phyloP scores from a whole-genome alignment of 2,329 filamentous ascomycete species.

The Penicillium hesseltinei region DNA sequence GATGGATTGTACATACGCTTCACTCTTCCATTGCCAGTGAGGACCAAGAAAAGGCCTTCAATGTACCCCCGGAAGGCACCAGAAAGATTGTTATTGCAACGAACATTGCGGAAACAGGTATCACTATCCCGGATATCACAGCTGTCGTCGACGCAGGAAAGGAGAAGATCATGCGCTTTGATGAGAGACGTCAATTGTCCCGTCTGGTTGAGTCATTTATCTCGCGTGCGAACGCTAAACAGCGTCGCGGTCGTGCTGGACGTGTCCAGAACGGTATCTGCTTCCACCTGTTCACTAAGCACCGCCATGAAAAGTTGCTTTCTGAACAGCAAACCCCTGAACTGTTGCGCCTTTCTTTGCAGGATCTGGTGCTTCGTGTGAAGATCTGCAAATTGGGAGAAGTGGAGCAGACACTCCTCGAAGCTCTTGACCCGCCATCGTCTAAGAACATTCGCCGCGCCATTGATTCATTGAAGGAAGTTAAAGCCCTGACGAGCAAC shows the following conservation, averaged over 20 bases:
- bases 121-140: slow-evolving; percentile 96
- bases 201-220: slow-evolving; percentile 92
- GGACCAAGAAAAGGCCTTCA: slow-evolving; percentile 91
- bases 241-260: slow-evolving; percentile 87
- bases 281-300: slow-evolving; percentile 92
- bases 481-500: slow-evolving; percentile 74
- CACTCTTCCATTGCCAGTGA: slow-evolving; percentile 95
- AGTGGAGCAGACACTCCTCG: slow-evolving; percentile 83
- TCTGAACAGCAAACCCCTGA: slow-evolving; percentile 93
- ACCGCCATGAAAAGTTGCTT: slow-evolving; percentile 80
- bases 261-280: slow-evolving; percentile 93
- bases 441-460: slow-evolving; percentile 90
- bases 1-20: slow-evolving; percentile 84
- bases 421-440: slow-evolving; percentile 86
- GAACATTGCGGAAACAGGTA: slow-evolving; percentile 97
- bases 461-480: slow-evolving; percentile 89
- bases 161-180: slow-evolving; percentile 93
- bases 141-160: slow-evolving; percentile 96
- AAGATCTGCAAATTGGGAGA: slow-evolving; percentile 96
- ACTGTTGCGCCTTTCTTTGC: slow-evolving; percentile 88
- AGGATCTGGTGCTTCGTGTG: slow-evolving; percentile 91
- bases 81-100: slow-evolving; percentile 95
- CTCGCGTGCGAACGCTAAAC: slow-evolving; percentile 91
- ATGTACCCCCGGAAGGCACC: slow-evolving; percentile 74
- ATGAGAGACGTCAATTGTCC: slow-evolving; percentile 88